A percentile compares a stretch with the other conserved stretches of the same genome.
Conservation (phyloP, 495 filamentous ascomycete genomes). For the Astrocystis sublimbata region DNA sequence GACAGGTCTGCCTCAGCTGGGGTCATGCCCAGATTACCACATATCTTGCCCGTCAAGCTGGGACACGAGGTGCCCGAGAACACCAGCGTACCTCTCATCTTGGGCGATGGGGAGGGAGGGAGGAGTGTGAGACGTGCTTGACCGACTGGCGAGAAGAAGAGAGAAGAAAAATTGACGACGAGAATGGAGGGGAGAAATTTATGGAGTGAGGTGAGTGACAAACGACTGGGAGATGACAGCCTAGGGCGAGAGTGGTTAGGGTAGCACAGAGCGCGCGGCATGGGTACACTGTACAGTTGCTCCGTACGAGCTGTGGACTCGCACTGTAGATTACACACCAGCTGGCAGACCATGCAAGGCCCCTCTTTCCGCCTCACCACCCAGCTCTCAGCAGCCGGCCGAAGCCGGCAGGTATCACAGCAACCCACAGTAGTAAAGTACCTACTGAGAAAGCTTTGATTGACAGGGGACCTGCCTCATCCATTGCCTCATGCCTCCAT, state of each 20-base stretch:
- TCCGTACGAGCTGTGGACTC: too few relatives aligned
- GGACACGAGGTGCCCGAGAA: constrained; percentile 60
- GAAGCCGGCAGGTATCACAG: background rate
- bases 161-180: constrained; percentile 30
- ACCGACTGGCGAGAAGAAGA: constrained; percentile 19
- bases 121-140: too few relatives aligned
- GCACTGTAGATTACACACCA: too few relatives aligned
- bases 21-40: constrained; percentile 59
- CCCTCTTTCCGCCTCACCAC: background rate
- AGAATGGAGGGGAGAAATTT: constrained; percentile 30
- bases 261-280: background rate
- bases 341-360: constrained; percentile 1
- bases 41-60: constrained; percentile 57
- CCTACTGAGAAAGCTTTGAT: background rate
- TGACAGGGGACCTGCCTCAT: background rate
- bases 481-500: too few relatives aligned
- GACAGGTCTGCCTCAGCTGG: constrained; percentile 59
- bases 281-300: too few relatives aligned
- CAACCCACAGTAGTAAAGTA: background rate
- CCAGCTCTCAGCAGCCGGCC: background rate
- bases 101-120: constrained; percentile 27
- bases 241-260: constrained; percentile 1
- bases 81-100: constrained; percentile 58
- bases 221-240: background rate
- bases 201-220: constrained; percentile 25